Conservation (phyloP, 768 basidiomycete genomes). For the Chalciporus piperatus region DNA sequence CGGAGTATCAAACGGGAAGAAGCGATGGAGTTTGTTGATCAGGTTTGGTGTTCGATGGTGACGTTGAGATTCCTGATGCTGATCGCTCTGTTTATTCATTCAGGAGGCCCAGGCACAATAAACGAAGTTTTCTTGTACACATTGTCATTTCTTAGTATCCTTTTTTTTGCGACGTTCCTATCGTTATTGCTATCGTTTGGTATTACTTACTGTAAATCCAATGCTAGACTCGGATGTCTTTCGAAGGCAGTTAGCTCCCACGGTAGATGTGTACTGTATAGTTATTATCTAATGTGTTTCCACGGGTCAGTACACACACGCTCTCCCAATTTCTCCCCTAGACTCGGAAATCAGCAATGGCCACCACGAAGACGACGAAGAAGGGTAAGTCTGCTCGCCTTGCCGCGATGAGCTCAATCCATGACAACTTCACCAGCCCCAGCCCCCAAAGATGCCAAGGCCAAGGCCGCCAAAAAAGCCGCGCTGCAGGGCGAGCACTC, state of each 20-base stretch:
- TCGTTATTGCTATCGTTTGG: conserved; percentile 16
- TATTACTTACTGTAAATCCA: neutral
- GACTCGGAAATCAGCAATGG: conserved; percentile 43
- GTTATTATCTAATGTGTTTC: neutral
- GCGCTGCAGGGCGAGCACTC: conserved; percentile 84
- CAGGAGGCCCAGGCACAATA: conserved; percentile 51
- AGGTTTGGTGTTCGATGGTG: conserved; percentile 41
- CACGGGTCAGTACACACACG: neutral
- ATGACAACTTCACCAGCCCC: conserved; percentile 19
- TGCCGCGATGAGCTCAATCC: neutral
- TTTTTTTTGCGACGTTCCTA: conserved; percentile 7
- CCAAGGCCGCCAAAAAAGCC: conserved; percentile 95
- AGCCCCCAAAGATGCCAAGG: conserved; percentile 55
- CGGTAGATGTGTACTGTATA: neutral
- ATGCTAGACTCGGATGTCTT: neutral
- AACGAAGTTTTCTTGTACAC: neutral
- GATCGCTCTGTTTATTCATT: neutral
- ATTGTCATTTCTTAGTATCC: neutral
- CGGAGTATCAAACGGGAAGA: conserved; percentile 84
- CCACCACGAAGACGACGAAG: conserved; percentile 66
- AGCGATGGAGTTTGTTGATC: conserved; percentile 93
- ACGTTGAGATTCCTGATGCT: neutral
- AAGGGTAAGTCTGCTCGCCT: conserved; percentile 58
- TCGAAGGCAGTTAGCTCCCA: neutral
- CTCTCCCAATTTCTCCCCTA: conserved; percentile 6